Evolutionary conservation across 1,284 basidiomycete species (phyloP).

Genomic region (Trichosporon sp.): DNA sequence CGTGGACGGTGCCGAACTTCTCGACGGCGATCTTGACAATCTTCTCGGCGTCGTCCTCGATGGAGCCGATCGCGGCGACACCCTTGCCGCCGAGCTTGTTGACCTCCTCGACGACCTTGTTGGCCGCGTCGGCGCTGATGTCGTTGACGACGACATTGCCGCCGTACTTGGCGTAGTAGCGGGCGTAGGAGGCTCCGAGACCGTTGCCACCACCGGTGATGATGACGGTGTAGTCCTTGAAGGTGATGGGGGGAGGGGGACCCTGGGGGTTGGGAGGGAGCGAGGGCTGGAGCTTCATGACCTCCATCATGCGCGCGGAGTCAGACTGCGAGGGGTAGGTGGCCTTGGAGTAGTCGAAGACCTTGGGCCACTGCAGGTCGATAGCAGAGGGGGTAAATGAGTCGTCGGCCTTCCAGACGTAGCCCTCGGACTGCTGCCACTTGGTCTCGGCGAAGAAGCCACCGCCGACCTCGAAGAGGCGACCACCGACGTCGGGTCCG

Average conservation of each 20-base stretch:
- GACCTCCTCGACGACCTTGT: constrained; percentile 83
- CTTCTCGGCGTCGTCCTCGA: constrained; percentile 81
- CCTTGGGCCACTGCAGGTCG: constrained; percentile 76
- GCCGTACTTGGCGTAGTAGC: constrained; percentile 86
- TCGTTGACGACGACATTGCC: constrained; percentile 98
- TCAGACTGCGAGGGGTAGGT: constrained; percentile 72
- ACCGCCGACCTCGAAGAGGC: constrained; percentile 90
- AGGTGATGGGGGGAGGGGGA: constrained; percentile 68
- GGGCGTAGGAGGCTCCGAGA: constrained; percentile 87
- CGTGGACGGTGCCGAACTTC: constrained; percentile 84
- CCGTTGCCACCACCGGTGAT: constrained; percentile 93
- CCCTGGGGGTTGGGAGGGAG: constrained; percentile 32
- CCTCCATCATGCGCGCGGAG: constrained; percentile 66
- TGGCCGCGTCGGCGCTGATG: constrained; percentile 81
- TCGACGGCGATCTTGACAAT: constrained; percentile 87
- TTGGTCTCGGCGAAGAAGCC: constrained; percentile 90
- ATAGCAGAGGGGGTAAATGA: constrained; percentile 96
- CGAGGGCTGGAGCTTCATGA: constrained; percentile 25
- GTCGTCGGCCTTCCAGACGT: constrained; percentile 83
- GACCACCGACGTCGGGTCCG: constrained; percentile 77
- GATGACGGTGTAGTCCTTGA: constrained; percentile 87
- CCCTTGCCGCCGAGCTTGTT: constrained; percentile 87
- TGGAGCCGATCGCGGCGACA: constrained; percentile 78
- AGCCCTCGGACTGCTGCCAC: constrained; percentile 85
- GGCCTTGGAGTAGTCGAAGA: constrained; percentile 58